A percentile compares a stretch with the other conserved stretches of the same genome.
Evolutionary conservation across 2,329 filamentous ascomycete species (phyloP).

Genomic region (Cordyceps tenuipes): DNA sequence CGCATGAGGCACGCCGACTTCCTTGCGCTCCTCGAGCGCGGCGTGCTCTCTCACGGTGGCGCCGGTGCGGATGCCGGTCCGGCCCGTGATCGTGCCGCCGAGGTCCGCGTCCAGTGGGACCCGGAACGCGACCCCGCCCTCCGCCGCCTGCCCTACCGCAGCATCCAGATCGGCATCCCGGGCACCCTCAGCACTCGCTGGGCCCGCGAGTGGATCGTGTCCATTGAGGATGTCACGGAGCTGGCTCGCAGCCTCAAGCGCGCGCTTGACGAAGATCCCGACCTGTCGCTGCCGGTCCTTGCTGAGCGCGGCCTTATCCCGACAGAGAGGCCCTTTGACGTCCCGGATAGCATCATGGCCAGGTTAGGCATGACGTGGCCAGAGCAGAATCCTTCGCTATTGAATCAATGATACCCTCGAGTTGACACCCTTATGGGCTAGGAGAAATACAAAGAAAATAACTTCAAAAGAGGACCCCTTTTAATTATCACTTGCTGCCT

Average conservation of each 20-base stretch:
- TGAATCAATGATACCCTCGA: neutral
- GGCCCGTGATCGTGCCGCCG: constrained; percentile 20
- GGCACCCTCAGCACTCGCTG: constrained; percentile 35
- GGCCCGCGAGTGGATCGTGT: constrained; percentile 42
- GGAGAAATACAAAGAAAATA: neutral
- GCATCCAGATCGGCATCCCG: constrained; percentile 55
- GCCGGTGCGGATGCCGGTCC: neutral
- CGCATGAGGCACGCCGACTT: constrained; percentile 45
- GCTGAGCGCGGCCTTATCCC: constrained; percentile 32
- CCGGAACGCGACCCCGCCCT: constrained; percentile 45
- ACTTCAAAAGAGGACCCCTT: neutral
- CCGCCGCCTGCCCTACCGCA: constrained; percentile 39
- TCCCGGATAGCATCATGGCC: constrained; percentile 29
- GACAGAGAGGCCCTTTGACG: constrained; percentile 33
- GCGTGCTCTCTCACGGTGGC: constrained; percentile 22
- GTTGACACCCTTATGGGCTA: neutral
- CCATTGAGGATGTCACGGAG: constrained; percentile 51
- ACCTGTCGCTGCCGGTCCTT: constrained; percentile 28
- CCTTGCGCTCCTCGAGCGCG: constrained; percentile 33
- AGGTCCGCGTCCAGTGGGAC: constrained; percentile 56
- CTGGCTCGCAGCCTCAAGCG: constrained; percentile 39
- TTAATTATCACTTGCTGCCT: neutral
- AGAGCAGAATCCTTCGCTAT: neutral
- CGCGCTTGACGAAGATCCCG: constrained; percentile 32
- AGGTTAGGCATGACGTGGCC: constrained; percentile 24